Conservation (phyloP, 768 basidiomycete genomes). For the Phaeotremella skinneri region DNA sequence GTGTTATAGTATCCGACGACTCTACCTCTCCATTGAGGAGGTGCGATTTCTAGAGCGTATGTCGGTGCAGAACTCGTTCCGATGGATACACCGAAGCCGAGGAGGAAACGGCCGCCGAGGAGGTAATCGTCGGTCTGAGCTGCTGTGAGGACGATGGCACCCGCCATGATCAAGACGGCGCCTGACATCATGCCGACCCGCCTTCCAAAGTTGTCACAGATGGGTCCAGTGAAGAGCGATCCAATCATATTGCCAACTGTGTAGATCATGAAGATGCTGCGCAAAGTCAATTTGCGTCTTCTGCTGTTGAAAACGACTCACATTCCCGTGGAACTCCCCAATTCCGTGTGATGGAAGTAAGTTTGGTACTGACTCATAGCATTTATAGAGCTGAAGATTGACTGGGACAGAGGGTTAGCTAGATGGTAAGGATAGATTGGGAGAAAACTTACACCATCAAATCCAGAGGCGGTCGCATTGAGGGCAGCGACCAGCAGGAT, state of each 20-base stretch:
- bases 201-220: slow-evolving; percentile 31
- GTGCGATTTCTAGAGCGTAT: slow-evolving; percentile 20
- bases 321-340: slow-evolving; percentile 20
- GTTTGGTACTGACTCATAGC: slow-evolving; percentile 31
- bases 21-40: slow-evolving; percentile 33
- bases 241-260: slow-evolving; percentile 24
- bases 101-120: slow-evolving; percentile 56
- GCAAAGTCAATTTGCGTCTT: neutral
- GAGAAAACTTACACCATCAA: slow-evolving; percentile 23
- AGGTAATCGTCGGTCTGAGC: slow-evolving; percentile 57
- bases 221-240: slow-evolving; percentile 24
- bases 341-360: slow-evolving; percentile 23
- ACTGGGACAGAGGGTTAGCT: slow-evolving; percentile 1
- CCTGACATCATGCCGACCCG: slow-evolving; percentile 49
- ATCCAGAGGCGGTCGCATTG: slow-evolving; percentile 23
- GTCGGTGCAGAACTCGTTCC: slow-evolving; percentile 20
- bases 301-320: slow-evolving; percentile 5
- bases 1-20: slow-evolving; percentile 28
- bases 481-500: slow-evolving; percentile 22
- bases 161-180: slow-evolving; percentile 41
- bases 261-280: slow-evolving; percentile 27
- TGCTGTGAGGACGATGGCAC: slow-evolving; percentile 57
- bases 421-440: neutral
- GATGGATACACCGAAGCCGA: slow-evolving; percentile 58
- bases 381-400: slow-evolving; percentile 36